Evolutionary conservation across 2,329 filamentous ascomycete genomes (phyloP).

Genomic region (Thermoascus crustaceus): DNA sequence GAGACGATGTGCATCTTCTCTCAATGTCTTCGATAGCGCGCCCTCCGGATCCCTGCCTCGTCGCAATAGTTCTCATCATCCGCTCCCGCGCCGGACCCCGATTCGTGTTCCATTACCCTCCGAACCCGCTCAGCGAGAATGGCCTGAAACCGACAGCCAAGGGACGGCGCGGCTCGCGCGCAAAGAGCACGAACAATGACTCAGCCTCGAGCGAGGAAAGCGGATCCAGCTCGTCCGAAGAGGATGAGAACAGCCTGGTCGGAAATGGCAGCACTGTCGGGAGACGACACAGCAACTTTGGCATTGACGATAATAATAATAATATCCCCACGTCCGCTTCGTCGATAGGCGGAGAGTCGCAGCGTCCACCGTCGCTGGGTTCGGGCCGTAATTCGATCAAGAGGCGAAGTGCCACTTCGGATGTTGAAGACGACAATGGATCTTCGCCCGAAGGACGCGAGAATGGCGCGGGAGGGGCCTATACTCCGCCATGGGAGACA

Average conservation of each 20-base stretch:
- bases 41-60: conserved; percentile 47
- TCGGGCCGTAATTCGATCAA: conserved; percentile 22
- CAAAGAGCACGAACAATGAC: conserved; percentile 28
- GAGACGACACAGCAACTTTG: conserved; percentile 26
- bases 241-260: conserved; percentile 26
- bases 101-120: conserved; percentile 84
- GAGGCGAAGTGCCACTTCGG: conserved; percentile 22
- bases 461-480: conserved; percentile 15
- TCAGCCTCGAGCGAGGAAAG: conserved; percentile 33
- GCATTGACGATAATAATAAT: conserved; percentile 22
- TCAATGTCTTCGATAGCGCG: conserved; percentile 40
- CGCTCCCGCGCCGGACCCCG: conserved; percentile 69
- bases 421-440: conserved; percentile 26
- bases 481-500: conserved; percentile 43
- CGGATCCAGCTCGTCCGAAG: conserved; percentile 31
- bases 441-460: conserved; percentile 21
- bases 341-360: conserved; percentile 19
- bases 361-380: conserved; percentile 26
- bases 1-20: conserved; percentile 4
- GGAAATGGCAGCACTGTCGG: conserved; percentile 16
- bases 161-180: conserved; percentile 25
- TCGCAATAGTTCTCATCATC: conserved; percentile 67
- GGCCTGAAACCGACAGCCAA: conserved; percentile 27
- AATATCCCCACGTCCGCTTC: conserved; percentile 18
- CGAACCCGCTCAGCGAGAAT: conserved; percentile 40